Conservation (phyloP, 129 eudicot species). For the Centaurea solstitialis region DNA sequence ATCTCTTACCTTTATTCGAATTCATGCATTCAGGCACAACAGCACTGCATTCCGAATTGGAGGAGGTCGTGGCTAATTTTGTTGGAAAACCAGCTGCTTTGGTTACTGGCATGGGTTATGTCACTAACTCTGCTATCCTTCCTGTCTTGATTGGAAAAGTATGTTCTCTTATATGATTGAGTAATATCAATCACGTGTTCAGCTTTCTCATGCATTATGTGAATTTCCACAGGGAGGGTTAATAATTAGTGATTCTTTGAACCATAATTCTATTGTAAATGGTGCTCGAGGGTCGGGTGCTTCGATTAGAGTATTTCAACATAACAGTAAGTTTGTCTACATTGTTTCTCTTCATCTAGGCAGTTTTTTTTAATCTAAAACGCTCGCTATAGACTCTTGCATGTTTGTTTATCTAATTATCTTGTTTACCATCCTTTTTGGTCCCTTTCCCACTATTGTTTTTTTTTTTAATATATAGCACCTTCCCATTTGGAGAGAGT, state of each 20-base stretch:
- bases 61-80: conserved; percentile 82
- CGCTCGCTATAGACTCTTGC: not conserved
- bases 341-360: not conserved
- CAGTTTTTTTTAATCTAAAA: conserved; percentile 2
- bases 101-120: conserved; percentile 98
- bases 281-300: conserved; percentile 99
- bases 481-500: conserved; percentile 92
- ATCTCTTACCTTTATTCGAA: conserved; percentile 19
- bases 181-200: not conserved
- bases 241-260: conserved; percentile 90
- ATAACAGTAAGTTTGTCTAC: conserved; percentile 70
- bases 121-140: conserved; percentile 87
- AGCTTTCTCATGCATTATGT: conserved; percentile 12
- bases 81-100: conserved; percentile 89
- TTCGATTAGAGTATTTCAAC: conserved; percentile 84
- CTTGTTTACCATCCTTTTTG: not conserved
- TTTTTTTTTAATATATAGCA: conserved; percentile 34
- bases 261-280: conserved; percentile 94
- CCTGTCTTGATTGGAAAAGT: conserved; percentile 94
- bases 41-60: conserved; percentile 71
- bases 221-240: conserved; percentile 72
- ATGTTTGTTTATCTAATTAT: conserved; percentile 13
- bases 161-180: conserved; percentile 13
- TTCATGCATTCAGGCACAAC: conserved; percentile 65
- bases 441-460: not conserved